phyloP scores from a whole-genome alignment of 73 alveolate genomes.

The Symbiodinium natans region DNA sequence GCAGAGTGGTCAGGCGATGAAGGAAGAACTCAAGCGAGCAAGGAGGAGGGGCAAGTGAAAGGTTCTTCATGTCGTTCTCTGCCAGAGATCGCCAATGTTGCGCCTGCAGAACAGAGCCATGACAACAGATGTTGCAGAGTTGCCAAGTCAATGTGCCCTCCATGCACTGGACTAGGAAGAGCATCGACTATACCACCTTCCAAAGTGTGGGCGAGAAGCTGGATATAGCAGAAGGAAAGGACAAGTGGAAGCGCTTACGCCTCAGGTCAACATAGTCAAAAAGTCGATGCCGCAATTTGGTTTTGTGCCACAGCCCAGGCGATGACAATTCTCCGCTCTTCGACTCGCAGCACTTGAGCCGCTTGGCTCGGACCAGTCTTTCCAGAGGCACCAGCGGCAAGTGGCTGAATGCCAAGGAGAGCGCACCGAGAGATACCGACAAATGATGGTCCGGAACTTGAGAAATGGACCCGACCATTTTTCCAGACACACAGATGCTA shows the following conservation, averaged over 20 bases:
- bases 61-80: too few species aligned
- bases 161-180: conserved; percentile 37
- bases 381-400: background rate
- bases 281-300: background rate
- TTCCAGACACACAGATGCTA: background rate
- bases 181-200: conserved; percentile 25
- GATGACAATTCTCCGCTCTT: conserved; percentile 60
- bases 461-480: too few species aligned
- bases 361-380: background rate
- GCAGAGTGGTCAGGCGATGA: background rate
- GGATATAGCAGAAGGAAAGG: conserved; percentile 77
- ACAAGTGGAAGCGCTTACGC: conserved; percentile 64
- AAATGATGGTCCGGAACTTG: conserved; percentile 35
- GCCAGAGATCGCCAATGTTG: too few species aligned
- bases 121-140: too few species aligned
- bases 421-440: conserved; percentile 47
- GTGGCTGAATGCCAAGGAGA: background rate
- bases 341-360: conserved; percentile 49
- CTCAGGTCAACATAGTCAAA: background rate
- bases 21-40: background rate
- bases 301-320: background rate
- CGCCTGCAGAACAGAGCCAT: too few species aligned
- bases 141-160: too few species aligned
- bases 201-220: conserved; percentile 62
- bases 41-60: background rate